Percentiles rank a stretch among this genome's conserved stretches.
Conservation (phyloP, 805 yeast genomes). For the Komagataella populi region DNA sequence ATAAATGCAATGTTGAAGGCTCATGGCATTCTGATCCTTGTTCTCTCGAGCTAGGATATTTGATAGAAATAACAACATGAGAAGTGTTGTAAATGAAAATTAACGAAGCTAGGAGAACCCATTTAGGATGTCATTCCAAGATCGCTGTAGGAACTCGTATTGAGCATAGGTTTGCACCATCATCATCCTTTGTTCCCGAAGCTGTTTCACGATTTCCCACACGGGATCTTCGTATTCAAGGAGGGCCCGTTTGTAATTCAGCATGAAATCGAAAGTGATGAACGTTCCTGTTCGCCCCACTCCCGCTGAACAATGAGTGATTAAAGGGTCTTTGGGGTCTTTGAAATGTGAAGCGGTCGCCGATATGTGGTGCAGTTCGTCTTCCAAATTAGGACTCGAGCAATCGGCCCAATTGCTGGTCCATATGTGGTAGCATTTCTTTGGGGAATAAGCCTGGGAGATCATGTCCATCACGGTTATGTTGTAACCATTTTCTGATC, state of each 20-base stretch:
- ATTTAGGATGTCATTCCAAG: neutral
- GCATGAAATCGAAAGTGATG: conserved; percentile 22
- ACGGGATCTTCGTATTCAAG: conserved; percentile 21
- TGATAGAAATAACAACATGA: neutral
- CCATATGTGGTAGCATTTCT: conserved; percentile 23
- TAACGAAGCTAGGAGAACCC: neutral
- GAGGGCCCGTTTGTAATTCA: conserved; percentile 4
- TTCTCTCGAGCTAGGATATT: neutral
- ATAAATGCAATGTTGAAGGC: neutral
- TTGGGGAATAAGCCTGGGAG: conserved; percentile 4
- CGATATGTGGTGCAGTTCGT: conserved; percentile 15
- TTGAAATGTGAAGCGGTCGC: conserved; percentile 6
- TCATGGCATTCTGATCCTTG: neutral
- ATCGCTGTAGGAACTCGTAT: conserved; percentile 27
- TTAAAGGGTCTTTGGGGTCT: conserved; percentile 7
- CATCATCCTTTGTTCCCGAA: conserved; percentile 33
- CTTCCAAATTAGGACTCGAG: conserved; percentile 20
- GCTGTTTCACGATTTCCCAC: conserved; percentile 25
- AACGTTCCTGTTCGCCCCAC: conserved; percentile 32
- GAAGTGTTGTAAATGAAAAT: neutral
- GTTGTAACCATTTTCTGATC: neutral
- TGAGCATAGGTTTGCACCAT: conserved; percentile 45
- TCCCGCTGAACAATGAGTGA: conserved; percentile 33
- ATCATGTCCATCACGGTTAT: conserved; percentile 1
- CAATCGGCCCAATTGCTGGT: conserved; percentile 32